Evolutionary conservation across 352 stramenopile species (phyloP), one percentile per base, ranked within the genome.

Genomic region (Globisporangium yorkense): DNA sequence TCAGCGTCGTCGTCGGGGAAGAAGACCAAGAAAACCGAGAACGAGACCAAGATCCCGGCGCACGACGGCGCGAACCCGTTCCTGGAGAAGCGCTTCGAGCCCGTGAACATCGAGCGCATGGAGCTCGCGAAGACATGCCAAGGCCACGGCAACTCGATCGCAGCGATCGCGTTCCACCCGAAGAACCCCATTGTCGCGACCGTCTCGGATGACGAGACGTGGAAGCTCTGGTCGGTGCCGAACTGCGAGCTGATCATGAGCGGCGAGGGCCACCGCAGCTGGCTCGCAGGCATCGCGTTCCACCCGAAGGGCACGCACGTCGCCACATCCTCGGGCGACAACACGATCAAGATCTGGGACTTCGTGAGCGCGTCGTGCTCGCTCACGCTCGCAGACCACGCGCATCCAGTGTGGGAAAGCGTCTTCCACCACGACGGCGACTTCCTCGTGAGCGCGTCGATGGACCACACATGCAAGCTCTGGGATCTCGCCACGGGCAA

Each of bases 311-410:
- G 94, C 39, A 96, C 88, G 8, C 91, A 98, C 72, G 77, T 98
- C 7, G 91, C 90, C 2, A 98, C 88, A 20, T 88, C 83, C 3
- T 94, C 85, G 6, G 94, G 94, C 35, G 94, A 98, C 63, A 92
- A 89, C 62, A 97, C 89, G 7, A 81, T 98, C 56, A 98, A 98
- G 69, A 67, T 98, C 33, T 98, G 94, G 94, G 90, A 98, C 64
- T 98, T 98, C 65, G 77, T 91, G 18, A 76, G 76, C 47, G 91
- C 92, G 37, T 77, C 73, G 49, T 98, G 92, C 72, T 84, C 86
- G 15, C 68, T 90, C 43, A 98, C 92, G 45, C 75, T 98, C 45
- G 75, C 79, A 1, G 93, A 98, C 73, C 94, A 98, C 62, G 77
- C 94, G 16, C 94, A 98, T 64, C 86, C 92, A 1, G 90, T 98